These are phyloP conservation scores for Pulveroboletus sp. DNA, from an alignment of 768 basidiomycete genomes.

Conservation along the genomic window DNA sequence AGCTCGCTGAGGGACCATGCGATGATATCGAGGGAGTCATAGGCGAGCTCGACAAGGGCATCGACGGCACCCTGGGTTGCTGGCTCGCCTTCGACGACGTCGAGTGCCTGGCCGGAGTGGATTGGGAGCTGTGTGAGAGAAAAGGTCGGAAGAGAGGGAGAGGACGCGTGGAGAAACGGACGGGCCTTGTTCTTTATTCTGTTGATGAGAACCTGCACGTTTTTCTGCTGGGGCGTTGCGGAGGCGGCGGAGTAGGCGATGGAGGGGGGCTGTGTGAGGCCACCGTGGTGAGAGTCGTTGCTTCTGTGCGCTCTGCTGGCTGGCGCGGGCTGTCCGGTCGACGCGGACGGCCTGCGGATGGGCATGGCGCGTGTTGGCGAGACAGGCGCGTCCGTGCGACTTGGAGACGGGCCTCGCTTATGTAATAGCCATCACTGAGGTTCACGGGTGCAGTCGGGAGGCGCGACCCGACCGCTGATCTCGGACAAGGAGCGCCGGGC, in stretches of 20 bases:
- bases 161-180: constrained; percentile 3
- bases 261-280: constrained; percentile 32
- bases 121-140: constrained; percentile 63
- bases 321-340: constrained; percentile 39
- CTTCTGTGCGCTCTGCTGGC: constrained; percentile 53
- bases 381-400: constrained; percentile 19
- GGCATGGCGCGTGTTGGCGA: constrained; percentile 34
- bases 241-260: constrained; percentile 36
- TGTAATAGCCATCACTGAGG: constrained; percentile 13
- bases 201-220: constrained; percentile 74
- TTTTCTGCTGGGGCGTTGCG: constrained; percentile 72
- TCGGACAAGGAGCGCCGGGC: too few relatives aligned
- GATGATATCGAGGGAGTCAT: constrained; percentile 76
- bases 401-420: constrained; percentile 12
- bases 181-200: constrained; percentile 77
- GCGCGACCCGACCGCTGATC: not conserved
- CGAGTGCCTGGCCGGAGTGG: constrained; percentile 72
- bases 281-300: constrained; percentile 56
- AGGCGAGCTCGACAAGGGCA: constrained; percentile 74
- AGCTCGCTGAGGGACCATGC: constrained; percentile 73
- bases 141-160: not conserved
- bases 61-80: constrained; percentile 74
- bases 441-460: not conserved
- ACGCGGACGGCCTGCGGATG: constrained; percentile 61
- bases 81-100: constrained; percentile 69